Percentiles rank a stretch among this genome's conserved stretches.
Conservation (phyloP, 345 rosid genomes). For the Lepidium aucheri region DNA sequence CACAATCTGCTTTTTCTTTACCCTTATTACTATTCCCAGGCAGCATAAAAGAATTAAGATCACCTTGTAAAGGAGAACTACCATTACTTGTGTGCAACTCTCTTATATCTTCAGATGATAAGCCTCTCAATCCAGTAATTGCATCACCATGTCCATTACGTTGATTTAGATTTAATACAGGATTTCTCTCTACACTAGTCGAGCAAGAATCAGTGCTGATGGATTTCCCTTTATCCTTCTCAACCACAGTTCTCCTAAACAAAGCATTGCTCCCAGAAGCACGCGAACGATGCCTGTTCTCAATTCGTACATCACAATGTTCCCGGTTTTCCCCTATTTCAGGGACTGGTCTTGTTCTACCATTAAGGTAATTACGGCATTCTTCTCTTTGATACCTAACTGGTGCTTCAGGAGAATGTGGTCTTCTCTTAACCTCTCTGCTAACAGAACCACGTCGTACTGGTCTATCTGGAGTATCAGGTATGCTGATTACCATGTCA, state of each 20-base stretch:
- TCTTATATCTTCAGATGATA: conserved; percentile 21
- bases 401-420: conserved; percentile 28
- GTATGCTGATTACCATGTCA: conserved; percentile 51
- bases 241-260: conserved; percentile 37
- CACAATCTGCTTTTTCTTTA: conserved; percentile 38
- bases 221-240: conserved; percentile 42
- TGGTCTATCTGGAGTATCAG: conserved; percentile 79
- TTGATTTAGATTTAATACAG: conserved; percentile 22
- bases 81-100: conserved; percentile 17
- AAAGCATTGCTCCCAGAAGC: conserved; percentile 26
- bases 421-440: conserved; percentile 28
- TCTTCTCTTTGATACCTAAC: conserved; percentile 27
- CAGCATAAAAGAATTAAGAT: conserved; percentile 21
- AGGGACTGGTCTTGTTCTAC: conserved; percentile 23
- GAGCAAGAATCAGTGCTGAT: conserved; percentile 16
- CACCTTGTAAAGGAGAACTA: conserved; percentile 22
- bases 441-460: conserved; percentile 10
- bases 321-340: conserved; percentile 27
- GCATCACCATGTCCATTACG: conserved; percentile 11
- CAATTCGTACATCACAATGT: conserved; percentile 27
- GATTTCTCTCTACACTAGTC: conserved; percentile 17
- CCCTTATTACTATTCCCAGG: conserved; percentile 43
- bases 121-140: conserved; percentile 26
- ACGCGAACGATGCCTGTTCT: conserved; percentile 4
- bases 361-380: conserved; percentile 18